Evolutionary conservation across 805 yeast genomes (phyloP).

Genomic region (Metschnikowia cerradonensis): DNA sequence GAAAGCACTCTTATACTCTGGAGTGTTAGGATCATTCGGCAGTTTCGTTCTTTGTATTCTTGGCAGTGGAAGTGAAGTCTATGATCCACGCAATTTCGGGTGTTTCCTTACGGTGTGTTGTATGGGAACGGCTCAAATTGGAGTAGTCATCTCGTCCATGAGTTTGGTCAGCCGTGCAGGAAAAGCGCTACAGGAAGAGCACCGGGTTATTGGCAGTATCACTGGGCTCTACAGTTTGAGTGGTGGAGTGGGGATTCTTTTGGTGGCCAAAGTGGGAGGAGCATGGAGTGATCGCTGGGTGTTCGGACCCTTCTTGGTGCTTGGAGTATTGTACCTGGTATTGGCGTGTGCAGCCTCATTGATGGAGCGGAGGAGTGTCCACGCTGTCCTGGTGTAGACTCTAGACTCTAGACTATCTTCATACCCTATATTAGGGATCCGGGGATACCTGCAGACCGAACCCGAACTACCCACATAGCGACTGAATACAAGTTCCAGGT

Average conservation of each 20-base stretch:
- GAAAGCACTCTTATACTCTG: conserved; percentile 31
- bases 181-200: conserved; percentile 17
- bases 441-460: too few species aligned
- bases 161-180: conserved; percentile 42
- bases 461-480: too few species aligned
- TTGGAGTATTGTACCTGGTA: conserved; percentile 38
- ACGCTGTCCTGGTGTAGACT: too few species aligned
- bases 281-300: conserved; percentile 52
- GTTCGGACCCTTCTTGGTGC: conserved; percentile 55
- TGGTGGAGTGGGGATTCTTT: conserved; percentile 65
- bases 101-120: conserved; percentile 39
- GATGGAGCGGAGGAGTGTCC: neutral
- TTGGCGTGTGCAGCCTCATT: conserved; percentile 3
- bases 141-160: conserved; percentile 59
- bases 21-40: conserved; percentile 43
- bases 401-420: too few species aligned
- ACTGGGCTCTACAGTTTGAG: conserved; percentile 65
- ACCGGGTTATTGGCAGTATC: conserved; percentile 58
- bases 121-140: conserved; percentile 60
- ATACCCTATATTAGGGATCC: too few species aligned
- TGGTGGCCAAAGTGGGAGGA: conserved; percentile 62
- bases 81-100: conserved; percentile 33
- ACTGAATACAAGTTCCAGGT: too few species aligned
- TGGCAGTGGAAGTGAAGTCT: conserved; percentile 16
- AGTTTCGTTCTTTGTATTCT: conserved; percentile 28